Conservation (phyloP, 768 basidiomycete genomes). For the Phaeotremella fagi region DNA sequence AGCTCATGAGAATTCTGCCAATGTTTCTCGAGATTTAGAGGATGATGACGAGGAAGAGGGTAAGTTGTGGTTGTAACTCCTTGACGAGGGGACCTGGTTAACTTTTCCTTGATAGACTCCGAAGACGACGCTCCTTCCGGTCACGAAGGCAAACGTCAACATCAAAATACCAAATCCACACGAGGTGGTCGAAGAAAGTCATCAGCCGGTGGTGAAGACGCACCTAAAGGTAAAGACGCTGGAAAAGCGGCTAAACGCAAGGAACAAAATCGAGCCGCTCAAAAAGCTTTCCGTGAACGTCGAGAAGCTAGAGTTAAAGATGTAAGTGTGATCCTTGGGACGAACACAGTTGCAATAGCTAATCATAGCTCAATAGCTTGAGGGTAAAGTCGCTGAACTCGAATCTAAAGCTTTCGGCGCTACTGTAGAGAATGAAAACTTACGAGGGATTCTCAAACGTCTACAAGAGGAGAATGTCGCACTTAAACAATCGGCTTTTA, state of each 20-base stretch:
- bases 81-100: not conserved
- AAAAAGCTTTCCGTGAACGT: slow-evolving; percentile 92
- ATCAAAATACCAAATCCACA: slow-evolving; percentile 12
- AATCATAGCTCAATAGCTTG: slow-evolving; percentile 57
- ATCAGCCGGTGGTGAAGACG: slow-evolving; percentile 10
- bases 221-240: slow-evolving; percentile 16
- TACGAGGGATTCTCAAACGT: slow-evolving; percentile 75
- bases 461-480: slow-evolving; percentile 81
- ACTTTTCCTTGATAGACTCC: slow-evolving; percentile 14
- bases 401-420: slow-evolving; percentile 74
- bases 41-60: slow-evolving; percentile 32
- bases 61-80: slow-evolving; percentile 6
- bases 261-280: slow-evolving; percentile 94
- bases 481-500: slow-evolving; percentile 76
- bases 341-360: not conserved
- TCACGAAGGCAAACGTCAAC: slow-evolving; percentile 37
- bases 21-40: not conserved
- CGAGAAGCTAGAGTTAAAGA: slow-evolving; percentile 97
- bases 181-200: slow-evolving; percentile 35
- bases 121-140: slow-evolving; percentile 25
- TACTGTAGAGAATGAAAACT: slow-evolving; percentile 75
- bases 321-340: slow-evolving; percentile 55
- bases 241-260: slow-evolving; percentile 64
- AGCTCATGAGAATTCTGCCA: not conserved
- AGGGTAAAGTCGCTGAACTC: slow-evolving; percentile 81